Evolutionary conservation across 2,329 filamentous ascomycete genomes (phyloP), one percentile per base, ranked within the genome.

Genomic region (Aspergillus calidoustus): DNA sequence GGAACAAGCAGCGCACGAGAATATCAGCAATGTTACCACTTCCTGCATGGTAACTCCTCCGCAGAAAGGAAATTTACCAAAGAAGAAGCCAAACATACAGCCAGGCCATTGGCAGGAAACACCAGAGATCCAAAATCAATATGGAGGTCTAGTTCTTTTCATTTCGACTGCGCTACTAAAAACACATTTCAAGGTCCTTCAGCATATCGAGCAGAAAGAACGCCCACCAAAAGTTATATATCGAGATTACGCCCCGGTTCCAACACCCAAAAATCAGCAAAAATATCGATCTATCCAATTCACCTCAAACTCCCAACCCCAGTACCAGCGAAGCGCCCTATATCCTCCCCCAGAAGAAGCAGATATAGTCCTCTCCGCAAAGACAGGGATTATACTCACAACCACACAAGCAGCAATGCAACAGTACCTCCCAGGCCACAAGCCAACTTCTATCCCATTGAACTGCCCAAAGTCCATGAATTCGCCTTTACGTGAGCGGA

Each of bases 331-430:
- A 30, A 41, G 2, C 50, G 19, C 25, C 28, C 30, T 48, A 23
- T 2, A n/a, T 23, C 9, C 17, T 30, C 13, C 43, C 43, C 59
- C 58, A 30, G 49, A 48, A 7, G 74, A 78, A 65, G 74, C 91
- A 3, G 93, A 97, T 68, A 76, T 97, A 3, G 84, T 90, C 1
- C 69, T 93, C 5, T 91, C 91, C 0, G 87, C 91, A 0, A 82
- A 80, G 0, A 87, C 85, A 0, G 92, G 91, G 0, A 78, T 96
- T 3, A 74, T 96, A 0, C 71, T 91, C 22, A 91, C 91, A 0
- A 91, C 86, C 0, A 78, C 93, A 5, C 86, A 93, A 63, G 87
- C 89, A 66, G 82, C 90, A 28, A 89, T 88, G 48, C 93, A 97
- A 69, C 86, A 83, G 52, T 81, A 89, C 3, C 80, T 93, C 0